Evolutionary conservation across 1,139 yeast species (phyloP).

Genomic region (Protomyces inundatus): DNA sequence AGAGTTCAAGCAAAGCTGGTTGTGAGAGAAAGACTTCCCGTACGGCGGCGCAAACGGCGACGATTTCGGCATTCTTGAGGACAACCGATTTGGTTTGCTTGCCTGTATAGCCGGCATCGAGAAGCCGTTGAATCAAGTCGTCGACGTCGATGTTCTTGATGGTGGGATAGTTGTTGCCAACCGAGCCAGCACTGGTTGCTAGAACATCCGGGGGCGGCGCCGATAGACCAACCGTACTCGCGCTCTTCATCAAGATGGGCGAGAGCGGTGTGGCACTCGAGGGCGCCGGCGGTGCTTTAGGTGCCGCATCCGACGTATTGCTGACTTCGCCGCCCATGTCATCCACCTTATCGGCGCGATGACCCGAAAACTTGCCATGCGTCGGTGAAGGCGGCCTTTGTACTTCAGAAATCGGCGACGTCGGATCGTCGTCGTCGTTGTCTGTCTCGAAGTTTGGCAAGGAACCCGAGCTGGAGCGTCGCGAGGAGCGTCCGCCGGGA

Average conservation of each 20-base stretch:
- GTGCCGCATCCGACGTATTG: conserved; percentile 18
- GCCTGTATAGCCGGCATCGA: conserved; percentile 94
- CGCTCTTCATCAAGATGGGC: conserved; percentile 26
- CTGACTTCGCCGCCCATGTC: conserved; percentile 18
- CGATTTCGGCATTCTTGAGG: conserved; percentile 79
- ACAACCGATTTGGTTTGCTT: conserved; percentile 86
- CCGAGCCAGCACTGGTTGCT: conserved; percentile 9
- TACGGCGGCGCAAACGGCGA: conserved; percentile 76
- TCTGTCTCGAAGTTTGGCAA: not conserved
- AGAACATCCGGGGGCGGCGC: conserved; percentile 14
- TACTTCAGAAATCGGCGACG: conserved; percentile 6
- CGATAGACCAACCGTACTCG: conserved; percentile 26
- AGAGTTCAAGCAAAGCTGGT: conserved; percentile 79
- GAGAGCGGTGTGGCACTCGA: conserved; percentile 26
- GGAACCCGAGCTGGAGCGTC: conserved; percentile 17
- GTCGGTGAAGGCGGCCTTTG: conserved; percentile 25
- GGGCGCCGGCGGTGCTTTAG: conserved; percentile 22
- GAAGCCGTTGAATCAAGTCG: conserved; percentile 76
- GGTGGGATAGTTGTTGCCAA: conserved; percentile 19
- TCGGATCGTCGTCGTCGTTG: conserved; percentile 17
- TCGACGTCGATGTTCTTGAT: conserved; percentile 51
- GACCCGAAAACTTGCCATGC: conserved; percentile 23
- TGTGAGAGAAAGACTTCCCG: conserved; percentile 83
- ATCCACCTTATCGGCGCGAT: conserved; percentile 5
- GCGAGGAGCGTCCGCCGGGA: conserved; percentile 12